Evolutionary conservation across 2,329 filamentous ascomycete species (phyloP).

Genomic region (Ophiosphaerella korrae): DNA sequence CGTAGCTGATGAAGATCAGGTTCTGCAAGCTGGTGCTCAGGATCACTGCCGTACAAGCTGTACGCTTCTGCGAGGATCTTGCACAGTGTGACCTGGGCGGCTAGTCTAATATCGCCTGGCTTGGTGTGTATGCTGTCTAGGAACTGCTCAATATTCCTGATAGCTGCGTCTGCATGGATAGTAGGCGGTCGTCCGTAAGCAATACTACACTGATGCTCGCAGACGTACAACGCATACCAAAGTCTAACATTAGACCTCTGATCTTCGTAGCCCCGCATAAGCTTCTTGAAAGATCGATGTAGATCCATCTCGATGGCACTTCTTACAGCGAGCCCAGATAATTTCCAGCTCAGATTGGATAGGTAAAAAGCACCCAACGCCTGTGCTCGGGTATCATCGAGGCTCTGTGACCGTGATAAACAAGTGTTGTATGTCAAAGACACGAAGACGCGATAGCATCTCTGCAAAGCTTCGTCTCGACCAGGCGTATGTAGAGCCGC

Average conservation of each 20-base stretch:
- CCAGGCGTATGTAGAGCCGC: constrained; percentile 37
- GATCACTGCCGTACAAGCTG: constrained; percentile 38
- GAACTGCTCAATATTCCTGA: constrained; percentile 44
- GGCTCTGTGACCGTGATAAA: constrained; percentile 42
- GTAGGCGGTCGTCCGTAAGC: constrained; percentile 50
- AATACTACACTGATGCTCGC: constrained; percentile 50
- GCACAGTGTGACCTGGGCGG: constrained; percentile 40
- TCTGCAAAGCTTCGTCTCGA: constrained; percentile 33
- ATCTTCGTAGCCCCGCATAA: constrained; percentile 40
- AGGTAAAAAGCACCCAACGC: constrained; percentile 50
- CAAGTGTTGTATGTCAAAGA: constrained; percentile 41
- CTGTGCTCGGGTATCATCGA: constrained; percentile 48
- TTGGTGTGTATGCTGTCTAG: constrained; percentile 35
- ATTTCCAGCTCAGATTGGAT: constrained; percentile 48
- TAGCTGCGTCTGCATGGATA: constrained; percentile 46
- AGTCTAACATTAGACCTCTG: constrained; percentile 45
- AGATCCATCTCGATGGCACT: constrained; percentile 50
- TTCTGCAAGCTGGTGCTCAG: constrained; percentile 44
- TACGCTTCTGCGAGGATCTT: constrained; percentile 44
- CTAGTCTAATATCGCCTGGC: constrained; percentile 36
- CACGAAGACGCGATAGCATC: constrained; percentile 42
- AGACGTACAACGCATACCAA: constrained; percentile 49
- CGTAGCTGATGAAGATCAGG: constrained; percentile 47
- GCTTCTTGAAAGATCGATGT: constrained; percentile 46
- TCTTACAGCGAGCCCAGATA: constrained; percentile 47